Base-by-base conservation (phyloP, 2,329 filamentous ascomycete genomes). In the Neonectria faginata region DNA sequence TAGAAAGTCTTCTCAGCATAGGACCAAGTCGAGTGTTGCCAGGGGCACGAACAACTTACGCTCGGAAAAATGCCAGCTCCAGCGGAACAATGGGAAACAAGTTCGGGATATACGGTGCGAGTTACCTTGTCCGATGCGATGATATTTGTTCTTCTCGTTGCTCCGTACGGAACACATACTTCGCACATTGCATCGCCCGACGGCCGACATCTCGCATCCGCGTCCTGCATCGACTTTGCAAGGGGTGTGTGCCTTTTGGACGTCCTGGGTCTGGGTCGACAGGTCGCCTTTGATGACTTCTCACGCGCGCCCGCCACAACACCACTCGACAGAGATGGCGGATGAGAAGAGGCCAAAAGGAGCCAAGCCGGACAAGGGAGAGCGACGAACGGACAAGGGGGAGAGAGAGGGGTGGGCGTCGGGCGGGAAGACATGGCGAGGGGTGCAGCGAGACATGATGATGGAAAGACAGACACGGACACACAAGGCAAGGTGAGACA, bases 311-410 rank as follows among this genome's bases (percentile, higher is more conserved):
- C 60, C 56, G 60, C 60, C 55, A 57, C 50, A 54, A 44, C 55
- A 57, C 50, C 50, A 44, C 16, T 52, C 22, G 48, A 29, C 31
- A 29, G 42, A 55, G 31, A 20, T 51, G 44, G 33, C 16, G 18
- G 44, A 42, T 18, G 42, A 18, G 36, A 25, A 25, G 39, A 42
- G 22, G 14, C 41, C 45, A 39, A 33, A 52, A 47, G 16, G 8
- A 57, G 42, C 27, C 42, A 39, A 39, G 31, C n/a, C 29, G 53
- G 53, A 50, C 52, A 44, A 62, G 59, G 60, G 60, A 57, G 53
- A 57, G 60, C 53, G 47, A 62, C 44, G 60, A 56, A 61, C 54
- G 42, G 48, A 58, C 60, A 58, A 54, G 61, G 55, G 61, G 56
- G 50, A 25, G 25, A 25, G 9, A n/a, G 12, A 18, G 25, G 22